Evolutionary conservation across 768 basidiomycete species (phyloP), one percentile per base, ranked within the genome.

Genomic region (Calocera cornea): DNA sequence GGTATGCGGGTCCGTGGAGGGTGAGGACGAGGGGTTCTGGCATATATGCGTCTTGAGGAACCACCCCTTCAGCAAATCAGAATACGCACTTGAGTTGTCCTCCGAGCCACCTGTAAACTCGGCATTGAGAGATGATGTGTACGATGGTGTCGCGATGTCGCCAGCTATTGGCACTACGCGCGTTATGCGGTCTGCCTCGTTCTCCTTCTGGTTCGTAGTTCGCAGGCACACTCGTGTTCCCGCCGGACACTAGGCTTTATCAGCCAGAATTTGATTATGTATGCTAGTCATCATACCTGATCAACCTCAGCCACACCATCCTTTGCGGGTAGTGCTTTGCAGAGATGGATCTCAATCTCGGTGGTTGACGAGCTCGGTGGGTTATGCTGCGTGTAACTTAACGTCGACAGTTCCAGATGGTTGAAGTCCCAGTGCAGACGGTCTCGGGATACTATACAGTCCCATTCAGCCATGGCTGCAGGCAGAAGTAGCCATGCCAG

Each of bases 221-320:
- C 84, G 87, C 34, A 92, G 78, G 76, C 92, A 95, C 64, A 85
- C 88, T 72, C 86, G 80, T 63, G 89, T 89, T 27, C 85, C 88
- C 24, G 74, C 66, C 22, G 82, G 75, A 77, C 90, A 93, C 90
- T 93, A 71, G 34, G 31, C 64, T 29, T 50, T 64, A 24, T 41
- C 69, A 64, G 33, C 24, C 22, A 1, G 41, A 34, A 29, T 22
- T 34, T n/a, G 36, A 65, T 41, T 34, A 33, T 27, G n/a, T n/a
- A 47, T 44, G n/a, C 22, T 34, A 11, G 63, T 41, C n/a, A 36
- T 14, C 83, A 70, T 73, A 90, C 90, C 83, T 91, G 89, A 77
- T 93, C 91, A 33, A 75, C 72, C 1, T 82, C 78, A 33, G 80
- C 71, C 22, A 86, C 77, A 36, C 73, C 80, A 34, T 83, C 81